A percentile compares a stretch with the other conserved stretches of the same genome.
Evolutionary conservation across 2,329 filamentous ascomycete genomes (phyloP).

Genomic region (Hymenoscyphus linearis): DNA sequence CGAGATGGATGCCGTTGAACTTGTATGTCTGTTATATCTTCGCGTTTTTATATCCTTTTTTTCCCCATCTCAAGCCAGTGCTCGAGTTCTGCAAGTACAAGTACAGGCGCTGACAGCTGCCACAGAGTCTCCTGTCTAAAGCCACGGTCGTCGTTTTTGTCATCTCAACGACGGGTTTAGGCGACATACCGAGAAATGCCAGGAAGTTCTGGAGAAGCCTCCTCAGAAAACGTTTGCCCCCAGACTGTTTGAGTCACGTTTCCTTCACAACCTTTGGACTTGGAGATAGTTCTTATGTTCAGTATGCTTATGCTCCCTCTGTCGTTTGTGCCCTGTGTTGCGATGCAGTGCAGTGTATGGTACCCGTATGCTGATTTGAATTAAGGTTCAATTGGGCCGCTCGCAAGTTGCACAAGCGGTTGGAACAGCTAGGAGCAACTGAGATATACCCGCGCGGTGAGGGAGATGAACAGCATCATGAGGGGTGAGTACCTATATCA

Average conservation of each 20-base stretch:
- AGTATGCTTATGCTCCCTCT: conserved; percentile 46
- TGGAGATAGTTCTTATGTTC: conserved; percentile 90
- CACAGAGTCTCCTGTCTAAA: conserved; percentile 46
- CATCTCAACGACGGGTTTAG: conserved; percentile 89
- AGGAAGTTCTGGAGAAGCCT: conserved; percentile 79
- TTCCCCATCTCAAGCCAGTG: conserved; percentile 11
- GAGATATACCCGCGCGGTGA: conserved; percentile 76
- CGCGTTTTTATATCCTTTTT: conserved; percentile 13
- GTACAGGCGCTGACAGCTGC: conserved; percentile 7
- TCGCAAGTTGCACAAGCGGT: conserved; percentile 77
- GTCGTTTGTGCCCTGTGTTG: not conserved
- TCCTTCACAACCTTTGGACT: conserved; percentile 84
- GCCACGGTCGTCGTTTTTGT: conserved; percentile 67
- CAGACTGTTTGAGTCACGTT: conserved; percentile 61
- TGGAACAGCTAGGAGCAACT: conserved; percentile 76
- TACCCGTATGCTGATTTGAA: conserved; percentile 5
- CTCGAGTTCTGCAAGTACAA: not conserved
- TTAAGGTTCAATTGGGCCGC: conserved; percentile 86
- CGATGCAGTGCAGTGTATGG: not conserved
- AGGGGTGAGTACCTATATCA: conserved; percentile 58
- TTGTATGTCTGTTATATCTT: conserved; percentile 50
- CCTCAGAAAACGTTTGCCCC: conserved; percentile 69
- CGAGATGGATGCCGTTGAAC: conserved; percentile 69
- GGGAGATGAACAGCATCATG: conserved; percentile 87
- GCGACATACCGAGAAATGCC: conserved; percentile 83